Percentiles rank a stretch among this genome's conserved stretches.
Conservation (phyloP, 257 asterid species). For the Thymus mandschuricus region DNA sequence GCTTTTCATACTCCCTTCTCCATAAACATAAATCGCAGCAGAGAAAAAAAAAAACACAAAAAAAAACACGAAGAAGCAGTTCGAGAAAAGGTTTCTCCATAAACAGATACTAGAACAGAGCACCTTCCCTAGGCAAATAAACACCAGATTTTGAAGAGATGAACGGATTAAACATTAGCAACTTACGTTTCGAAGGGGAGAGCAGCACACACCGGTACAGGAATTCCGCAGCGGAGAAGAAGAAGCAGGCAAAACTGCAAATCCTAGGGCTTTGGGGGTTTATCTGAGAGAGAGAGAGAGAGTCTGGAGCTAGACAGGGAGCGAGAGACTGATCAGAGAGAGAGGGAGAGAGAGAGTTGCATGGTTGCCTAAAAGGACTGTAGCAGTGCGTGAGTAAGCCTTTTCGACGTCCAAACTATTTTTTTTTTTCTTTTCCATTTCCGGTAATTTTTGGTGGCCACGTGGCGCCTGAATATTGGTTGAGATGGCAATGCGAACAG, state of each 20-base stretch:
- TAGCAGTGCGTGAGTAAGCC: neutral
- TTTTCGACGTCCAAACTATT: neutral
- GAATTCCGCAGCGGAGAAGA: neutral
- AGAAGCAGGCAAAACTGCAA: neutral
- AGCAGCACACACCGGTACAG: neutral
- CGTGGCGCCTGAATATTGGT: slow-evolving; percentile 22
- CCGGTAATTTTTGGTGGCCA: neutral
- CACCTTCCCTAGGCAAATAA: neutral
- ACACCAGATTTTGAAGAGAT: neutral
- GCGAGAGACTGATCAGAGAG: neutral
- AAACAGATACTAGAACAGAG: neutral
- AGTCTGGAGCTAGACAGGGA: neutral
- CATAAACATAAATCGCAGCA: too few species aligned
- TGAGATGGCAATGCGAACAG: neutral
- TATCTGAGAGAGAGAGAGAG: neutral
- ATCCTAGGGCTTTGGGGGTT: neutral
- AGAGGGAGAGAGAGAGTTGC: slow-evolving; percentile 13
- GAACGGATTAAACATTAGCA: neutral
- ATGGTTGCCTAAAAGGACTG: slow-evolving; percentile 27
- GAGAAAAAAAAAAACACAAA: too few species aligned
- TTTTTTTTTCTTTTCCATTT: neutral
- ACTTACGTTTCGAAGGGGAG: neutral
- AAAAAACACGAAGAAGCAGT: too few species aligned
- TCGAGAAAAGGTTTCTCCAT: too few species aligned
- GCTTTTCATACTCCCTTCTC: too few species aligned